phyloP scores from a whole-genome alignment of 306 rosid genomes.

The Geum urbanum region DNA sequence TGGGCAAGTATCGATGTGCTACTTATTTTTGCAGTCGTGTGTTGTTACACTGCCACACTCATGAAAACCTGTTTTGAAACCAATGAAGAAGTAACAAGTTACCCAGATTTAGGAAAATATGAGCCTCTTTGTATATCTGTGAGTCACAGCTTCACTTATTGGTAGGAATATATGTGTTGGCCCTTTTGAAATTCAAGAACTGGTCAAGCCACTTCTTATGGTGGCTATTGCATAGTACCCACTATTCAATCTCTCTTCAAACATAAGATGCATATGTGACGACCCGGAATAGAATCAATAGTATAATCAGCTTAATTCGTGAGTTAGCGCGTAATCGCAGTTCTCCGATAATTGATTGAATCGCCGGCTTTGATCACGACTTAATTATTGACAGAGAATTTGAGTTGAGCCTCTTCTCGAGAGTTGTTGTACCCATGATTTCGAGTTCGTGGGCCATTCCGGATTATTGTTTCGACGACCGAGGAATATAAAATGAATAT shows the following conservation, averaged over 20 bases:
- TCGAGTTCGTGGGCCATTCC: no score
- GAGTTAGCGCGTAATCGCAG: no score
- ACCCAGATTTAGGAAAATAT: constrained; percentile 74
- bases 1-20: constrained; percentile 69
- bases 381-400: no score
- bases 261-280: neutral
- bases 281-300: no score
- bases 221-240: neutral
- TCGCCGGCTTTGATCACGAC: no score
- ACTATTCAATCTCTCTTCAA: neutral
- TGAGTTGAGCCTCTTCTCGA: no score
- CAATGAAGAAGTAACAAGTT: constrained; percentile 54
- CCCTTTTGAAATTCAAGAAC: neutral
- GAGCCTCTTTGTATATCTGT: constrained; percentile 66
- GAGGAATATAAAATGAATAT: no score
- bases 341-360: no score
- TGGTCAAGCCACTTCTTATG: neutral
- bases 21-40: constrained; percentile 55
- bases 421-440: no score
- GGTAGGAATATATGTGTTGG: neutral
- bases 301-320: no score
- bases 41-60: constrained; percentile 76
- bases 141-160: constrained; percentile 29
- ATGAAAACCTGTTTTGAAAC: constrained; percentile 73
- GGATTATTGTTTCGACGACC: no score